Evolutionary conservation across 768 basidiomycete species (phyloP).

Genomic region (Plicaturopsis crispa): DNA sequence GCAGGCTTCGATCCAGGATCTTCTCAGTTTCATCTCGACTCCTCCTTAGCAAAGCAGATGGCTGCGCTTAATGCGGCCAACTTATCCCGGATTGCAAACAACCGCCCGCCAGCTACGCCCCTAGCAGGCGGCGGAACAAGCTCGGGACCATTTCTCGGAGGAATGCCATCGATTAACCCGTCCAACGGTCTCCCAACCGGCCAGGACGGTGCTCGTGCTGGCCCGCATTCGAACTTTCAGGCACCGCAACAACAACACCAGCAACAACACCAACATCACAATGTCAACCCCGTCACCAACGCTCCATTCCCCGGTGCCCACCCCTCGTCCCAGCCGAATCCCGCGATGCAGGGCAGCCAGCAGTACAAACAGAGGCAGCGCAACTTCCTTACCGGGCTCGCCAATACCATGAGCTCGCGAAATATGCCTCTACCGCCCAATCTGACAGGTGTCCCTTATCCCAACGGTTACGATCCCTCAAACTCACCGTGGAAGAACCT

Average conservation of each 20-base stretch:
- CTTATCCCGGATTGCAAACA: constrained; percentile 51
- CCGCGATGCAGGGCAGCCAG: too few relatives aligned
- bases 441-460: constrained; percentile 53
- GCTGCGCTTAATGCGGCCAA: constrained; percentile 63
- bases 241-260: constrained; percentile 28
- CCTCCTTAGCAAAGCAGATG: constrained; percentile 74
- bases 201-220: constrained; percentile 33
- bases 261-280: constrained; percentile 29
- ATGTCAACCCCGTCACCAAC: constrained; percentile 39
- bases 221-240: constrained; percentile 36
- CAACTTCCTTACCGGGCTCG: constrained; percentile 53
- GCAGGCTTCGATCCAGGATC: constrained; percentile 26
- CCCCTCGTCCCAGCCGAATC: constrained; percentile 24
- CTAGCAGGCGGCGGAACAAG: constrained; percentile 47
- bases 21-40: constrained; percentile 47
- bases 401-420: constrained; percentile 48
- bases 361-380: constrained; percentile 55
- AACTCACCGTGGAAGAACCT: constrained; percentile 60
- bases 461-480: constrained; percentile 55
- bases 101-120: constrained; percentile 31
- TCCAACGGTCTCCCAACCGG: constrained; percentile 29
- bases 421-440: constrained; percentile 68
- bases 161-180: constrained; percentile 40
- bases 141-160: constrained; percentile 63
- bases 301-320: constrained; percentile 30